Percentiles rank a stretch among this genome's conserved stretches.
phyloP scores from a whole-genome alignment of 2,329 filamentous ascomycete genomes.

The Diaporthe ampelina region DNA sequence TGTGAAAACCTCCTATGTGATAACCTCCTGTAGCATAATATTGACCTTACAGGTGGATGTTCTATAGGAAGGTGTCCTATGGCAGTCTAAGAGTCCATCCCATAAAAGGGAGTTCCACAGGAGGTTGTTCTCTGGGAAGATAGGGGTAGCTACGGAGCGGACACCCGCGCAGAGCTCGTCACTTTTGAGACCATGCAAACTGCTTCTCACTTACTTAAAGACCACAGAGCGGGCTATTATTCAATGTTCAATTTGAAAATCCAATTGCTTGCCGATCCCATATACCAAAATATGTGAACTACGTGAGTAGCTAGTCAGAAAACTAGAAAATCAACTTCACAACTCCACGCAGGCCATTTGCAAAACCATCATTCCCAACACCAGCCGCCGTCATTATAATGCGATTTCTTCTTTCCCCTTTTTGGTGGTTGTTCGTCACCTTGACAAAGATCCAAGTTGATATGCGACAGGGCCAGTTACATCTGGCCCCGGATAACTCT shows the following conservation, averaged over 20 bases:
- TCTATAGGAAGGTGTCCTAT: no score
- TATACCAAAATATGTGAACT: slow-evolving; percentile 29
- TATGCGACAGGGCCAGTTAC: not conserved
- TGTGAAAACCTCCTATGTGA: no score
- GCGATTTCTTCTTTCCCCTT: slow-evolving; percentile 20
- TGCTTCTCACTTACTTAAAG: no score
- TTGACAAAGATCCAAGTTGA: slow-evolving; percentile 24
- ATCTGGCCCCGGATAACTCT: slow-evolving; percentile 14
- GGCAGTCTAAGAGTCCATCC: no score
- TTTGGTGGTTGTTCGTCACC: slow-evolving; percentile 16
- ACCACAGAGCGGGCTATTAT: not conserved
- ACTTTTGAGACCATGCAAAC: not conserved
- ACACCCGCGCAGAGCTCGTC: not conserved
- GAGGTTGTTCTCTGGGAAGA: no score
- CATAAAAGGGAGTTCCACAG: no score
- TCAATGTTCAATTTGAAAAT: not conserved
- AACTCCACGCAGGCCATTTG: slow-evolving; percentile 32
- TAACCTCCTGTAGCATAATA: no score
- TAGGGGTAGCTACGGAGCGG: no score
- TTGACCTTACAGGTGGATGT: no score
- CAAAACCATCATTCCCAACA: slow-evolving; percentile 25
- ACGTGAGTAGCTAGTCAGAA: slow-evolving; percentile 14
- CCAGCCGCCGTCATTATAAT: slow-evolving; percentile 34
- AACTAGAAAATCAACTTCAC: slow-evolving; percentile 11
- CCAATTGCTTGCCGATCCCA: slow-evolving; percentile 23